Evolutionary conservation across 78 protist genomes (phyloP), one percentile per base, ranked within the genome.

Genomic region (Dictyostelium citrinum): DNA sequence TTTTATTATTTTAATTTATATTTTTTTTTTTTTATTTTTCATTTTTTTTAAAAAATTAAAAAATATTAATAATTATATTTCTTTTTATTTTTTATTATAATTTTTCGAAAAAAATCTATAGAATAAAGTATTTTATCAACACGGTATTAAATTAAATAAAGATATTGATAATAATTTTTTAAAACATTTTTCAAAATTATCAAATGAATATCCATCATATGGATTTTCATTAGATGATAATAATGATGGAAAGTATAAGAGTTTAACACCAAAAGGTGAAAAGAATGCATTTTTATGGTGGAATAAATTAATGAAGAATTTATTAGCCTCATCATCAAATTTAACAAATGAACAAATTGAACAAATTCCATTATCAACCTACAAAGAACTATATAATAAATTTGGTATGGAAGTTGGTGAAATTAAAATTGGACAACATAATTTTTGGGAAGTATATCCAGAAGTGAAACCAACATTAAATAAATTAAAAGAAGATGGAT

Each of bases 391-490:
- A 43, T 82, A 64, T 82, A 17, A 82, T 64, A 17, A 6, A 41
- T 75, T 58, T 58, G 64, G 64, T 55, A 20, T 55, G n/a, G 22
- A 55, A 20, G 27, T n/a, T 55, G 22, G 22, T 55, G 64, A 20
- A 5, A 49, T 20, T 14, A 60, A 20, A 7, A 46, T n/a, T 16
- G 71, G 71, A 16, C 10, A 24, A 22, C 93, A 88, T 68, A 80
- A 79, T 5, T 55, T 51, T 45, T 88, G 93, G 93, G 79, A 88
- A 49, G 22, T 78, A 8, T 88, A 14, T 64, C 85, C 84, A 5
- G 93, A 88, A 61, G 85, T 79, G 5, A 20, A 27, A 41, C 79
- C 46, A 31, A 79, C 85, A 45, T 29, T 88, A 6, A 35, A 43
- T 2, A 20, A 64, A 37, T 20, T 88, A 12, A 60, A 64, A 61